Conservation (phyloP, 2,329 filamentous ascomycete species). For the Zymoseptoria brevis region DNA sequence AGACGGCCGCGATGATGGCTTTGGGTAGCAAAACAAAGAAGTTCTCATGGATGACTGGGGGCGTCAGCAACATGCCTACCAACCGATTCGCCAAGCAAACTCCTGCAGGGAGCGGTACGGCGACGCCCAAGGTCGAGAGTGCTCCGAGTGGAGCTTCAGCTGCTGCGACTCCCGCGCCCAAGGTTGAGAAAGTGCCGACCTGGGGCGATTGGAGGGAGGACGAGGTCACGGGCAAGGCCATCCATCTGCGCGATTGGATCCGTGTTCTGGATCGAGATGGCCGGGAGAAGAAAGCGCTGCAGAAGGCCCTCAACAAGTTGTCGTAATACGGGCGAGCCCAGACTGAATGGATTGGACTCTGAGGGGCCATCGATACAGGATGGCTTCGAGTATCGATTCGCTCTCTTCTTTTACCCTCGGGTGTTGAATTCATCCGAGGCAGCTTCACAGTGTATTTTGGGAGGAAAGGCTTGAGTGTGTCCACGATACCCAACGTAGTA, state of each 20-base stretch:
- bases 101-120: constrained; percentile 15
- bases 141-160: constrained; percentile 1
- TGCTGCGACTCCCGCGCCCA: constrained; percentile 7
- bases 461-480: not conserved
- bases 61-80: constrained; percentile 50
- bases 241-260: constrained; percentile 79
- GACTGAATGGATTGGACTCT: not conserved
- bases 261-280: constrained; percentile 72
- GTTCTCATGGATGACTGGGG: constrained; percentile 67
- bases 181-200: constrained; percentile 21
- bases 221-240: constrained; percentile 63
- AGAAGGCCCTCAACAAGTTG: constrained; percentile 38
- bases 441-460: not conserved
- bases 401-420: not conserved
- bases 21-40: constrained; percentile 57
- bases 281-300: constrained; percentile 54
- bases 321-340: not conserved
- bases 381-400: not conserved
- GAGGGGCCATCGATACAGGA: not conserved
- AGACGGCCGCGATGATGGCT: constrained; percentile 69
- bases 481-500: not conserved
- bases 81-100: constrained; percentile 28
- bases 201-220: constrained; percentile 54
- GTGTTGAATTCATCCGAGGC: not conserved
- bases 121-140: constrained; percentile 19